Evolutionary conservation across 83 land plant species (phyloP).

Genomic region (Diphasiastrum complanatum): DNA sequence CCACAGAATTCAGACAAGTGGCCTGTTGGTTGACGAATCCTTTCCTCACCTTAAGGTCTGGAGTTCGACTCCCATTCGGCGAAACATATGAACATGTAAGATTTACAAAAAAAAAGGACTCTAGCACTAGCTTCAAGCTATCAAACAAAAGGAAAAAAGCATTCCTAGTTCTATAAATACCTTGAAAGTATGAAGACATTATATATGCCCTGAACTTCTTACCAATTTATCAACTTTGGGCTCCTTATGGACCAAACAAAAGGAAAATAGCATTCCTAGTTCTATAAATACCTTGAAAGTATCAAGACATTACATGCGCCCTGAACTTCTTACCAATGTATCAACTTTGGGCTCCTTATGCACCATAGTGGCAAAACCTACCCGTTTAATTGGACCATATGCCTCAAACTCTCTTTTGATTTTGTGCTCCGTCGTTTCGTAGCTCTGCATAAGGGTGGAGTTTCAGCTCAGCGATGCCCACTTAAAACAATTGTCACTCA

Average conservation of each 20-base stretch:
- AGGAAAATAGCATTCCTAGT: too few relatives aligned
- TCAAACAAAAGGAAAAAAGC: too few relatives aligned
- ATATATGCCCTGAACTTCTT: constrained; percentile 16
- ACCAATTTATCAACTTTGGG: constrained; percentile 28
- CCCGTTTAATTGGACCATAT: constrained; percentile 97
- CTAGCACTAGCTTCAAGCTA: too few relatives aligned
- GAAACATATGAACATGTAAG: too few relatives aligned
- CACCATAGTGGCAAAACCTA: constrained; percentile 55
- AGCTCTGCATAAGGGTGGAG: constrained; percentile 51
- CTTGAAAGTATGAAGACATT: too few relatives aligned
- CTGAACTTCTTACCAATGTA: constrained; percentile 30
- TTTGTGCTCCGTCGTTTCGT: constrained; percentile 94
- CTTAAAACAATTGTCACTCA: constrained; percentile 11
- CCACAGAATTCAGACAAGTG: constrained; percentile 21
- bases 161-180: too few relatives aligned
- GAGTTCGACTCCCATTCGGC: too few relatives aligned
- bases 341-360: constrained; percentile 22
- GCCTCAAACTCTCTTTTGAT: constrained; percentile 97
- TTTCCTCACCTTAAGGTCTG: background rate
- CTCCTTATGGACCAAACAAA: constrained; percentile 26
- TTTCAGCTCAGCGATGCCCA: constrained; percentile 7
- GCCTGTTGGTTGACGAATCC: too few relatives aligned
- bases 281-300: too few relatives aligned
- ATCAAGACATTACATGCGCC: too few relatives aligned
- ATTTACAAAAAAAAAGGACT: too few relatives aligned